Evolutionary conservation across 768 basidiomycete genomes (phyloP).

Genomic region (Kwoniella heveanensis): DNA sequence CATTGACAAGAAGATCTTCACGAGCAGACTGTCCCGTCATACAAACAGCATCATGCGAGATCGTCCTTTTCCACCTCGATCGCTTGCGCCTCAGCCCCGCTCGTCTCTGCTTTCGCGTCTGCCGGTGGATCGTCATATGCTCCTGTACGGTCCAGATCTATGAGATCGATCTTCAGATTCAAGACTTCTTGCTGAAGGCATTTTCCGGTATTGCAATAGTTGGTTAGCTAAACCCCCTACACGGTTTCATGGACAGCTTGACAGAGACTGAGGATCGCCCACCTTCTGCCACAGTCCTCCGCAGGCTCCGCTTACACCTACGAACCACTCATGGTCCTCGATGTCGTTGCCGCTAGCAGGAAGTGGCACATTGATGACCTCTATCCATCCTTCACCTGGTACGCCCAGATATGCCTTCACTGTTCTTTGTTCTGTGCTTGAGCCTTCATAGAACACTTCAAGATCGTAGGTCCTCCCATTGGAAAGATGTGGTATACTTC

Average conservation of each 20-base stretch:
- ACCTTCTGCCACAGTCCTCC: constrained; percentile 50
- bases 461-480: constrained; percentile 41
- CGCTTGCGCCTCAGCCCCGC: neutral
- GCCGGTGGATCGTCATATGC: neutral
- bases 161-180: constrained; percentile 27
- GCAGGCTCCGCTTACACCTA: constrained; percentile 48
- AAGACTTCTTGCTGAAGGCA: constrained; percentile 35
- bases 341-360: constrained; percentile 3
- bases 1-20: too few species aligned
- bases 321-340: constrained; percentile 26
- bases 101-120: neutral
- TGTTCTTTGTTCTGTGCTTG: neutral
- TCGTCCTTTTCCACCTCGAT: neutral
- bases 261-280: constrained; percentile 24
- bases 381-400: constrained; percentile 12
- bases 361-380: constrained; percentile 25
- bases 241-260: too few species aligned
- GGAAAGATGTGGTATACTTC: constrained; percentile 40
- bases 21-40: too few species aligned
- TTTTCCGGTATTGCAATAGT: too few species aligned
- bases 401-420: constrained; percentile 26
- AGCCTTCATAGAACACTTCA: constrained; percentile 32
- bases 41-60: neutral
- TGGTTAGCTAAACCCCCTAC: too few species aligned
- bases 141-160: constrained; percentile 7